Evolutionary conservation across 106 monocot genomes (phyloP), one percentile per base, ranked within the genome.

Genomic region (Posidonia australis): DNA sequence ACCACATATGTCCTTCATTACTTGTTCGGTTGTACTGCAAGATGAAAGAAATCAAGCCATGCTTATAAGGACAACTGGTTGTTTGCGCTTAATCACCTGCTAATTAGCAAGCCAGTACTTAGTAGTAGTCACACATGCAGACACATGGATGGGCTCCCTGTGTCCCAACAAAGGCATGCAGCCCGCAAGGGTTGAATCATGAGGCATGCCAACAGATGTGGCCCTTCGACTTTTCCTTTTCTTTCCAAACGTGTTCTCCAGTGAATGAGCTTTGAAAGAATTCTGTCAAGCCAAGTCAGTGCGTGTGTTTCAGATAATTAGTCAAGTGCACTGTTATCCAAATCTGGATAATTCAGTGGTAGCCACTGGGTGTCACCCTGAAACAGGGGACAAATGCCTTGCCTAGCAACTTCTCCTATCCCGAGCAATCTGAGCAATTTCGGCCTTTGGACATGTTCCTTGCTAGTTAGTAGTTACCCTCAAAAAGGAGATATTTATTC

Each of bases 71-170:
- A 11, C 42, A 54, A 14, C 24, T 22, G n/a, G 42, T 2, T 56
- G n/a, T 25, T 43, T 19, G 25, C 36, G n/a, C 18, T 24, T 52
- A 13, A 67, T 56, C 55, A 56, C 55, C 22, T 68, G 55, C 13
- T n/a, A 17, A 41, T 32, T 60, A 11, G 13, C 17, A 14, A n/a
- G 46, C 4, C 20, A 62, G 66, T 23, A 62, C 60, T 13, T 17
- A 24, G 27, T 16, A 5, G 36, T 22, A 30, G 28, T n/a, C 5
- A 58, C 61, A 69, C 72, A 81, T 70, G 77, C 27, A 28, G 0
- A 69, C 73, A 81, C 77, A 77, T 81, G 81, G 73, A 77, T 73
- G 81, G 81, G 68, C 72, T 72, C 72, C 76, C 49, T 54, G 45
- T 81, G 81, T 67, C 64, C 68, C 58, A 45, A 52, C 70, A 75